Evolutionary conservation across 768 basidiomycete species (phyloP).

Genomic region (Lanmaoa pseudosensibilis): DNA sequence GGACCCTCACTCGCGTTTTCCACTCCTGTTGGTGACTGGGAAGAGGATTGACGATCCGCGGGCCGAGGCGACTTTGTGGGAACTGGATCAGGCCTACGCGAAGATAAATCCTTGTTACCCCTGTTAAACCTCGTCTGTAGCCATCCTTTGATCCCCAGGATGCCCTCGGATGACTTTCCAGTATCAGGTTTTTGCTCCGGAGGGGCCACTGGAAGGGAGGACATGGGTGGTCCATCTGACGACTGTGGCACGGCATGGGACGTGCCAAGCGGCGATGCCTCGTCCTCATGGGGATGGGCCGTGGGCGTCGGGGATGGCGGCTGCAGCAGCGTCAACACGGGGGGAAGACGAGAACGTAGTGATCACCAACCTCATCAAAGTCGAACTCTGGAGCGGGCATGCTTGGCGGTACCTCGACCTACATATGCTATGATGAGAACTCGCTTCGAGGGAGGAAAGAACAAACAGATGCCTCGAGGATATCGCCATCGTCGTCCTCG

Average conservation of each 20-base stretch:
- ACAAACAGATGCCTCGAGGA: too few species aligned
- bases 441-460: not conserved
- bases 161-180: not conserved
- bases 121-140: not conserved
- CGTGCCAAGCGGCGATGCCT: not conserved
- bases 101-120: not conserved
- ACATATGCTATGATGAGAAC: not conserved
- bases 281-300: not conserved
- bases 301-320: not conserved
- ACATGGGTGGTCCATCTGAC: not conserved
- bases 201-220: too few species aligned
- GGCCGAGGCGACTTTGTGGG: not conserved
- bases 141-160: not conserved
- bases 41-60: not conserved
- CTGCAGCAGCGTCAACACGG: not conserved
- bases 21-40: not conserved
- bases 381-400: not conserved
- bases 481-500: too few species aligned
- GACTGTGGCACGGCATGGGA: not conserved
- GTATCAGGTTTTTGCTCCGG: not conserved
- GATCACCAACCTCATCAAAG: not conserved
- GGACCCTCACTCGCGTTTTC: too few species aligned
- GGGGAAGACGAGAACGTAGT: not conserved
- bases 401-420: not conserved
- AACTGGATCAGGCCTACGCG: not conserved